A percentile compares a stretch with the other conserved stretches of the same genome.
These are phyloP conservation scores for grape (Vitis vinifera) DNA, from an alignment of 164 flowering plant genomes.

Conservation along the genomic window DNA sequence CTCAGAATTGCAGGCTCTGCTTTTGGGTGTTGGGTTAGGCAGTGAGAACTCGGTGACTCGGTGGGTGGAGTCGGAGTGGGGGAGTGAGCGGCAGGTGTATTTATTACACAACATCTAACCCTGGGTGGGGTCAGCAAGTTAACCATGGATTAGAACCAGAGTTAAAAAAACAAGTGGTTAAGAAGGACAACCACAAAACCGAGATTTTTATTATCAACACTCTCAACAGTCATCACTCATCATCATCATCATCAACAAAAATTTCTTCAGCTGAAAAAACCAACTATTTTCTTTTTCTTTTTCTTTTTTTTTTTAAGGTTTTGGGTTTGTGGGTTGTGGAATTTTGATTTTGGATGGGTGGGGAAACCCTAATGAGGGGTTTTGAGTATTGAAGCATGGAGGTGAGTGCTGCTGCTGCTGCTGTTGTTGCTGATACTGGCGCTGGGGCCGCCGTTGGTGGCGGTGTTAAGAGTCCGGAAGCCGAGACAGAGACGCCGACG, in stretches of 20 bases:
- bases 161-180: conserved; percentile 42
- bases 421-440: no score
- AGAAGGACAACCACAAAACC: conserved; percentile 46
- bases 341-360: no score
- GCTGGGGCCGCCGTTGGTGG: no score
- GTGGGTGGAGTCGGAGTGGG: no score
- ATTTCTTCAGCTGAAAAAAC: no score
- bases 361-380: no score
- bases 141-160: conserved; percentile 45
- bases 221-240: conserved; percentile 39
- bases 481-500: conserved; percentile 38
- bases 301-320: no score
- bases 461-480: conserved; percentile 35
- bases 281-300: no score
- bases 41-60: no score
- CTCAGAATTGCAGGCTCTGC: conserved; percentile 10
- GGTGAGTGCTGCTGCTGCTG: conserved; percentile 9
- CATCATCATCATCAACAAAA: conserved; percentile 1
- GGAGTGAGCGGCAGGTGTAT: neutral
- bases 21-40: neutral
- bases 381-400: conserved; percentile 34
- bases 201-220: conserved; percentile 43
- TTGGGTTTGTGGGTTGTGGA: no score
- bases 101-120: conserved; percentile 23
- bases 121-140: conserved; percentile 26